Percentiles rank a stretch among this genome's conserved stretches.
These are phyloP conservation scores for Ottelia alismoides DNA, from an alignment of 106 monocot species.

Conservation along the genomic window DNA sequence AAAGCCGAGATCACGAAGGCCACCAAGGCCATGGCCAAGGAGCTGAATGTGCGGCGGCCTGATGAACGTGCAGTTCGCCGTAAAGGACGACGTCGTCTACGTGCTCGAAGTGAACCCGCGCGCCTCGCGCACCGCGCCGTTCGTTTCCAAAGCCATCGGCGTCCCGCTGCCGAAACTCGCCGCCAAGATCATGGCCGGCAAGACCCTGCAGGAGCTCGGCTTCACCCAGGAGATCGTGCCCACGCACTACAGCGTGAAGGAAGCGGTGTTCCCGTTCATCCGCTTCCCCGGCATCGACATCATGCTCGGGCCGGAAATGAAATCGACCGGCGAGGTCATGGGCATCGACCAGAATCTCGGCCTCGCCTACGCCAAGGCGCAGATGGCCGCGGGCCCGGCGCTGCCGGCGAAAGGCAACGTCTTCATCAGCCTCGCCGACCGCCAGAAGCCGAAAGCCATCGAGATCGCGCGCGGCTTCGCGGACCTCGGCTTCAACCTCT, in stretches of 20 bases:
- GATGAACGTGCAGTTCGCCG: slow-evolving; percentile 82
- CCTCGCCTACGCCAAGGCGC: slow-evolving; percentile 74
- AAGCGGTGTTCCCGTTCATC: slow-evolving; percentile 69
- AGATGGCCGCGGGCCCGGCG: slow-evolving; percentile 73
- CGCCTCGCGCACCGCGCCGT: slow-evolving; percentile 72
- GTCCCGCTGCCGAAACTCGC: slow-evolving; percentile 71
- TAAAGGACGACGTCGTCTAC: no score
- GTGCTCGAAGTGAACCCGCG: slow-evolving; percentile 76
- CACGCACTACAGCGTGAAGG: slow-evolving; percentile 64
- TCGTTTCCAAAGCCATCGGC: slow-evolving; percentile 76
- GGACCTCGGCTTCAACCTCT: slow-evolving; percentile 45
- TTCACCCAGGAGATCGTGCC: slow-evolving; percentile 65
- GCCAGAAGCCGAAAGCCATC: slow-evolving; percentile 56
- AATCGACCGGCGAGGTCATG: slow-evolving; percentile 83
- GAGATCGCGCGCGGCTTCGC: slow-evolving; percentile 40
- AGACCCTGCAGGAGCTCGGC: slow-evolving; percentile 40
- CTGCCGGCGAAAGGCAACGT: slow-evolving; percentile 46
- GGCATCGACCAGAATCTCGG: slow-evolving; percentile 61
- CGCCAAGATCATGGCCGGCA: slow-evolving; percentile 68
- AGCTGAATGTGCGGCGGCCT: slow-evolving; percentile 58
- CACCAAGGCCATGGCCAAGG: slow-evolving; percentile 46
- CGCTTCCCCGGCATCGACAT: slow-evolving; percentile 78
- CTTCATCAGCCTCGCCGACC: slow-evolving; percentile 63
- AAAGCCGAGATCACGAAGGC: slow-evolving; percentile 33
- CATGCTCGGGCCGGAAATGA: slow-evolving; percentile 77